phyloP scores from a whole-genome alignment of 2,329 filamentous ascomycete genomes.

The Nannizziopsis arthrosporioides region DNA sequence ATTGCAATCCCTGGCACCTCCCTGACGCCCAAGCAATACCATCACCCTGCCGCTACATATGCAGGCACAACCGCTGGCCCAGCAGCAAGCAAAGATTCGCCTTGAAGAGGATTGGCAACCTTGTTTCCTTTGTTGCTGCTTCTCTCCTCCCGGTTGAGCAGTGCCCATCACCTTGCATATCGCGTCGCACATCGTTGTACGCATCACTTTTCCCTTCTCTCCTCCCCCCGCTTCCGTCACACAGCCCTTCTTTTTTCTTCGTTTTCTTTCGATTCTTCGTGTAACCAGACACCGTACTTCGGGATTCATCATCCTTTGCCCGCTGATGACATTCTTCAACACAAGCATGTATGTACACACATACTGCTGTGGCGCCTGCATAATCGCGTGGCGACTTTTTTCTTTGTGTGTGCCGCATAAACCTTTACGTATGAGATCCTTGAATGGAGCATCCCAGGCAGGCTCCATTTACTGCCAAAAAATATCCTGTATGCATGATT shows the following conservation, averaged over 20 bases:
- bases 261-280: background rate
- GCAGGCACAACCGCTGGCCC: constrained; percentile 3
- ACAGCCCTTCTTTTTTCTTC: background rate
- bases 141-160: background rate
- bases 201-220: background rate
- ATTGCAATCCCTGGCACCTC: background rate
- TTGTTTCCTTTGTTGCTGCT: too few relatives aligned
- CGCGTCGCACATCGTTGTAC: constrained; percentile 5
- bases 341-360: too few relatives aligned
- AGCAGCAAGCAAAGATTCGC: background rate
- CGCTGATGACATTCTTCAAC: too few relatives aligned
- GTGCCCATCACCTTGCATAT: constrained; percentile 2
- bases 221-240: background rate
- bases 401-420: too few relatives aligned
- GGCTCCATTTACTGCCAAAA: too few relatives aligned
- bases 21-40: background rate
- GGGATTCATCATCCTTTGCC: background rate
- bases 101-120: background rate
- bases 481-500: too few relatives aligned
- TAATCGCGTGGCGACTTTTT: too few relatives aligned
- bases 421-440: too few relatives aligned
- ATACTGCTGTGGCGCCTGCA: too few relatives aligned
- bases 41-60: background rate
- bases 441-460: too few relatives aligned
- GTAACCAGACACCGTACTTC: background rate